Evolutionary conservation across 108 stramenopile species (phyloP), one percentile per base, ranked within the genome.

Genomic region (Fragilaria radians): DNA sequence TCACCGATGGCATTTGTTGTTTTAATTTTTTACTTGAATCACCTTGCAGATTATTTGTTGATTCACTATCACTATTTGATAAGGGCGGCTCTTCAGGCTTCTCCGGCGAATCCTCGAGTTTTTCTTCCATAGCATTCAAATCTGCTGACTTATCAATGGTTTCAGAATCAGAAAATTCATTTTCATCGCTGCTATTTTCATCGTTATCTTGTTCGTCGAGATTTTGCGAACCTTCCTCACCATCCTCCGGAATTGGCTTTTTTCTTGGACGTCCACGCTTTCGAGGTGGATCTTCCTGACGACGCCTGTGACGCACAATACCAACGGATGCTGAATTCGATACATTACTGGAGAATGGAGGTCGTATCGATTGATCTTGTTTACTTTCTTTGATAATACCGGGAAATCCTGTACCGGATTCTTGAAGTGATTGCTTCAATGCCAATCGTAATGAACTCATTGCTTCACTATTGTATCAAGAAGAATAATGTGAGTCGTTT

Each of bases 381-480:
- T n/a, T n/a, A n/a, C n/a, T n/a, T n/a, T n/a, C n/a, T n/a, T n/a
- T n/a, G n/a, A n/a, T n/a, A n/a, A n/a, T n/a, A n/a, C n/a, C n/a
- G n/a, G n/a, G n/a, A n/a, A n/a, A n/a, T n/a, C n/a, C n/a, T n/a
- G n/a, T n/a, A n/a, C 66, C 80, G 61, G 70, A 63, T 46, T 91
- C 83, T 71, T 88, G 73, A 28, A 91, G 71, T 21, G 86, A 88
- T 76, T 91, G 82, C 61, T 91, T 88, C 53, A 91, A 65, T 17
- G 90, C 90, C 32, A 91, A 67, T 34, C 90, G 84, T 64, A 91
- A 78, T 11, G 90, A 91, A 61, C 78, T 82, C 90, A 91, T 91
- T 42, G 22, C n/a, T n/a, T n/a, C n/a, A n/a, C n/a, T n/a, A n/a
- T n/a, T n/a, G n/a, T n/a, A n/a, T n/a, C n/a, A n/a, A n/a, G n/a